Evolutionary conservation across 805 yeast species (phyloP).

Genomic region (Teunomyces pallodes): DNA sequence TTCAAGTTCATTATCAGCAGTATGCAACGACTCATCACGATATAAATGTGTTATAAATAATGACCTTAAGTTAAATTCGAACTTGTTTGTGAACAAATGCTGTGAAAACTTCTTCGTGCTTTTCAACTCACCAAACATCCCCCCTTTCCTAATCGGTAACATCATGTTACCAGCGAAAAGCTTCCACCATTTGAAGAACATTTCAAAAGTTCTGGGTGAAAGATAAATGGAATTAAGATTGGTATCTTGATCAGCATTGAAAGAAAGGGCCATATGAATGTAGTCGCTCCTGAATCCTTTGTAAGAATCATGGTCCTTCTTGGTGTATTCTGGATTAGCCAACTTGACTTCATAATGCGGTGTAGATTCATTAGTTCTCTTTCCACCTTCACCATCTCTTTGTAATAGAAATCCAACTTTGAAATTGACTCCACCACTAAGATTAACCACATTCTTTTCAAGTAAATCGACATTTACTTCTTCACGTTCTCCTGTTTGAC

Average conservation of each 20-base stretch:
- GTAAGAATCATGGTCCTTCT: conserved; percentile 38
- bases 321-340: conserved; percentile 52
- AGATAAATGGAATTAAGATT: conserved; percentile 73
- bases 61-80: conserved; percentile 69
- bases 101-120: conserved; percentile 68
- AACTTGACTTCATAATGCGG: conserved; percentile 63
- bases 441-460: conserved; percentile 54
- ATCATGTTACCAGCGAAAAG: conserved; percentile 77
- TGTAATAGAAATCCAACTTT: conserved; percentile 59
- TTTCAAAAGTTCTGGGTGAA: conserved; percentile 63
- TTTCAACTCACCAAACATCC: conserved; percentile 57
- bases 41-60: conserved; percentile 73
- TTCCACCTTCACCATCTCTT: conserved; percentile 32
- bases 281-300: conserved; percentile 38
- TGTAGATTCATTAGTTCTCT: conserved; percentile 43
- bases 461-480: conserved; percentile 12
- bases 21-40: conserved; percentile 44
- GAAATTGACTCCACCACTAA: conserved; percentile 61
- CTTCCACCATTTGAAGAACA: conserved; percentile 83
- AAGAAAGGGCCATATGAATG: conserved; percentile 41
- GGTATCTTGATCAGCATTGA: conserved; percentile 32
- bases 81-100: conserved; percentile 75
- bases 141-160: conserved; percentile 76
- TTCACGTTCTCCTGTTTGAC: conserved; percentile 6
- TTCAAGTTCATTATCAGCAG: conserved; percentile 44